These are phyloP conservation scores for Coleophoma cylindrospora DNA, from an alignment of 2,329 filamentous ascomycete species.

Conservation along the genomic window DNA sequence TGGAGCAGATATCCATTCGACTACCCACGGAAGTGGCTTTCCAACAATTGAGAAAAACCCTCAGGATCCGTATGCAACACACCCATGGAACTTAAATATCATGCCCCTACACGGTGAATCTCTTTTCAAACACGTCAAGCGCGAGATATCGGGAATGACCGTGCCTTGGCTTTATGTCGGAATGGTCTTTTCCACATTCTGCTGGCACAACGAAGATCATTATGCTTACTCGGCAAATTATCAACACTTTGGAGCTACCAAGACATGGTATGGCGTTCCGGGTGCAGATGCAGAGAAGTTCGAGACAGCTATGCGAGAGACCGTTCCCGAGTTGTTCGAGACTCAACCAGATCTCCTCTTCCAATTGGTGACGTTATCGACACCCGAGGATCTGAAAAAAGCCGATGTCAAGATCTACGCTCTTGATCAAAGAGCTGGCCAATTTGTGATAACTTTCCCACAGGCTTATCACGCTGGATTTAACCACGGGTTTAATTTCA, in stretches of 20 bases:
- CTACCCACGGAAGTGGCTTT: constrained; percentile 95
- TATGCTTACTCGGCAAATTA: constrained; percentile 98
- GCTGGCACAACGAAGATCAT: constrained; percentile 99
- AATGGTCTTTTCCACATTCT: constrained; percentile 99
- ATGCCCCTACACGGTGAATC: constrained; percentile 87
- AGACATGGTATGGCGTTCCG: constrained; percentile 98
- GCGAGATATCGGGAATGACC: constrained; percentile 98
- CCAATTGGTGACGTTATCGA: constrained; percentile 92
- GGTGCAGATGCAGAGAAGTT: constrained; percentile 92
- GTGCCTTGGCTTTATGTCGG: constrained; percentile 98
- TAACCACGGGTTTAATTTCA: constrained; percentile 98
- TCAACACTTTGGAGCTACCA: constrained; percentile 95
- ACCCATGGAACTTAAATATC: constrained; percentile 95
- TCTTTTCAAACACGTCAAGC: constrained; percentile 94
- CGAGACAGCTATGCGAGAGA: constrained; percentile 89
- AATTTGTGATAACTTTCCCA: constrained; percentile 95
- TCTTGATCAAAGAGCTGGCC: constrained; percentile 90
- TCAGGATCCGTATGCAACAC: constrained; percentile 76
- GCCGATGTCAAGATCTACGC: constrained; percentile 92
- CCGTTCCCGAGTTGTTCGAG: constrained; percentile 93
- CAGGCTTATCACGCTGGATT: constrained; percentile 97
- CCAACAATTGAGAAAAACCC: constrained; percentile 91
- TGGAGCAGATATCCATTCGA: constrained; percentile 95
- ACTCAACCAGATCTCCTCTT: constrained; percentile 95
- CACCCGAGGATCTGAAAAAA: constrained; percentile 87